Evolutionary conservation across 108 stramenopile species (phyloP), one percentile per base, ranked within the genome.

Genomic region (Cyclostephanos invisitatus): DNA sequence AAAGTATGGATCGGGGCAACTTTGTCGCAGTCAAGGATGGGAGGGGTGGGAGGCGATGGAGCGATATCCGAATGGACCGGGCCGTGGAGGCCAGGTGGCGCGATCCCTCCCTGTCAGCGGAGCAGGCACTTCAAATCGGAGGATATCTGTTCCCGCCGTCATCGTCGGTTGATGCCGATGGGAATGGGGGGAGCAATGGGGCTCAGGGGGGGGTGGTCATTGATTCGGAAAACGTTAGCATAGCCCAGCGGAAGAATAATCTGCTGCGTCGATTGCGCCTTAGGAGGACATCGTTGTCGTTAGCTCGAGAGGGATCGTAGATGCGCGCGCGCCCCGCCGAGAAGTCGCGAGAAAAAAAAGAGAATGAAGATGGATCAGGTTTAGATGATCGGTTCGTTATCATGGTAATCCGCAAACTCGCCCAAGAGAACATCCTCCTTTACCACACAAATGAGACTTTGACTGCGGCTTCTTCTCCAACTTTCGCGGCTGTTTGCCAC

Each of bases 1-100:
- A 46, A 15, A 15, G 14, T 46, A 15, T 14, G 10, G 11, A 40
- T 11, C 40, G 10, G 44, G 44, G 14, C 12, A 14, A 15, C 44
- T 14, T 3, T 15, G 44, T 15, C 14, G 44, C 44, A 2, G 15
- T 46, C 44, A 40, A 9, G 29, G 38, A 36, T 10, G 38, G 61
- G 2, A 62, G 61, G 37, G 37, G 61, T 12, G 35, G 61, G 7
- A 40, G 27, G 37, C 61, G 61, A 15, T 38, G 38, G 32, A 51
- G 65, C 25, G 65, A 66, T 37, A 0, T 11, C 0, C 65, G 65
- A 8, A 66, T 66, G 65, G 50, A 66, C 50, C 65, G 42, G 10
- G 65, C 65, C 32, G 65, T 66, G 27, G 65, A 66, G 65, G 65
- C 65, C 25, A 66, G 18, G 65, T 28, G 47, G 65, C 47, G 50